Conservation (phyloP, 1,284 basidiomycete species). For the Moesziomyces globuligerus region DNA sequence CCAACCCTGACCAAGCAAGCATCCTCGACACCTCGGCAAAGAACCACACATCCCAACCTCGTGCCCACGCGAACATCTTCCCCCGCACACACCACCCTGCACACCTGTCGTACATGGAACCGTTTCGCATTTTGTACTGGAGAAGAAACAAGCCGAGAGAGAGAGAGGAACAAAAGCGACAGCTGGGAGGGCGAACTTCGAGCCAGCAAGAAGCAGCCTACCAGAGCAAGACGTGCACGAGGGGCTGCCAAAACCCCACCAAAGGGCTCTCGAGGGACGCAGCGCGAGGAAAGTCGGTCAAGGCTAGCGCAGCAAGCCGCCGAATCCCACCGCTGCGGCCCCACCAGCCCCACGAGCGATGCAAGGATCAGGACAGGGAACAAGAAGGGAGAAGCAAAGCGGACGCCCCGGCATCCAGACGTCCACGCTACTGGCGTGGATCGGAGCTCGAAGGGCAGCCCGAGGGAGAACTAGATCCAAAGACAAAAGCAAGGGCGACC, state of each 20-base stretch:
- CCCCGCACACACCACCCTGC: too few species aligned
- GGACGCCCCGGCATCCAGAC: slow-evolving; percentile 1
- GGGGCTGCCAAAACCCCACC: too few species aligned
- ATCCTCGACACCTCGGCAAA: too few species aligned
- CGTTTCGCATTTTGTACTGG: neutral
- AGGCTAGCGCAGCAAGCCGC: slow-evolving; percentile 15
- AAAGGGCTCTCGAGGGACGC: too few species aligned
- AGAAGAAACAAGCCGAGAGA: neutral
- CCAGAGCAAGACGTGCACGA: neutral
- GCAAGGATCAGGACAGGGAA: neutral
- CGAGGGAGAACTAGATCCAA: neutral
- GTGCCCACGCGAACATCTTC: too few species aligned
- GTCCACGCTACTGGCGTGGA: neutral
- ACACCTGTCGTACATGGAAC: neutral
- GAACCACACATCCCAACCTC: too few species aligned
- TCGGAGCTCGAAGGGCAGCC: neutral
- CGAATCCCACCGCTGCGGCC: neutral
- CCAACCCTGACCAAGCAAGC: too few species aligned
- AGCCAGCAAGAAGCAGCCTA: slow-evolving; percentile 1
- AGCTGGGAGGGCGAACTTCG: neutral
- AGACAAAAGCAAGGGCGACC: neutral
- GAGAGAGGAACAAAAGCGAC: neutral
- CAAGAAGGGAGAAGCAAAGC: neutral
- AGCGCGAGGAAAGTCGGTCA: slow-evolving; percentile 3
- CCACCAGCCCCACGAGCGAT: too few species aligned